Conservation (phyloP, 2,329 filamentous ascomycete species). For the Thielaviopsis musarum region DNA sequence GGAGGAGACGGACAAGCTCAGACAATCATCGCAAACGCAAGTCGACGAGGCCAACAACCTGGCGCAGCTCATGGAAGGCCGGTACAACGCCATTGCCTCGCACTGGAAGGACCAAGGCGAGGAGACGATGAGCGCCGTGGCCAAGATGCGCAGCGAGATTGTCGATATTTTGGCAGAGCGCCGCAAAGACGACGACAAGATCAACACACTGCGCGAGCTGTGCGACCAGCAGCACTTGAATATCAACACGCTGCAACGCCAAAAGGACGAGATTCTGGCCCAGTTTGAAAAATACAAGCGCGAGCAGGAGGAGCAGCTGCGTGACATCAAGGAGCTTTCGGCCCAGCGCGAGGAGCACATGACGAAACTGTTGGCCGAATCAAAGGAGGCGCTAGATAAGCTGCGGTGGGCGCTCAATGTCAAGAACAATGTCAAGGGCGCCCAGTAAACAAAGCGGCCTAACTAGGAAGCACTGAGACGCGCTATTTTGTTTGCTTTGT, state of each 20-base stretch:
- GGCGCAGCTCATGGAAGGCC: constrained; percentile 50
- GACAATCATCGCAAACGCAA: constrained; percentile 40
- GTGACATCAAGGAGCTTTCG: constrained; percentile 40
- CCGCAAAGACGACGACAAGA: constrained; percentile 43
- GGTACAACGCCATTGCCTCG: constrained; percentile 48
- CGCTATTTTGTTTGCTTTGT: background rate
- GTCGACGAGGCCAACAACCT: constrained; percentile 49
- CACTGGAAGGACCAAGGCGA: constrained; percentile 52
- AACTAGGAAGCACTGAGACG: background rate
- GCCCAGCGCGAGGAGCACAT: constrained; percentile 43
- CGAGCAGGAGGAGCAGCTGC: constrained; percentile 44
- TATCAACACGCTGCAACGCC: constrained; percentile 38
- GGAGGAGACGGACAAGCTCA: constrained; percentile 45
- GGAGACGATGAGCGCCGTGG: constrained; percentile 36
- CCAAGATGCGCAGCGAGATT: constrained; percentile 36
- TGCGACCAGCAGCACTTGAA: constrained; percentile 59
- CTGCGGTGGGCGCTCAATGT: constrained; percentile 58
- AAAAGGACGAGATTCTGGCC: constrained; percentile 43
- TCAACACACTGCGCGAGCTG: constrained; percentile 47
- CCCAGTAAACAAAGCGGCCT: constrained; percentile 24
- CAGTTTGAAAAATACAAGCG: constrained; percentile 49
- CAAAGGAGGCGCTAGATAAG: constrained; percentile 45
- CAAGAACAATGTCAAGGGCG: constrained; percentile 41
- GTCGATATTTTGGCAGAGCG: constrained; percentile 36
- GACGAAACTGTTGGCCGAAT: constrained; percentile 37